Conservation (phyloP, 1,284 basidiomycete species). For the Apiotrichum brassicae region DNA sequence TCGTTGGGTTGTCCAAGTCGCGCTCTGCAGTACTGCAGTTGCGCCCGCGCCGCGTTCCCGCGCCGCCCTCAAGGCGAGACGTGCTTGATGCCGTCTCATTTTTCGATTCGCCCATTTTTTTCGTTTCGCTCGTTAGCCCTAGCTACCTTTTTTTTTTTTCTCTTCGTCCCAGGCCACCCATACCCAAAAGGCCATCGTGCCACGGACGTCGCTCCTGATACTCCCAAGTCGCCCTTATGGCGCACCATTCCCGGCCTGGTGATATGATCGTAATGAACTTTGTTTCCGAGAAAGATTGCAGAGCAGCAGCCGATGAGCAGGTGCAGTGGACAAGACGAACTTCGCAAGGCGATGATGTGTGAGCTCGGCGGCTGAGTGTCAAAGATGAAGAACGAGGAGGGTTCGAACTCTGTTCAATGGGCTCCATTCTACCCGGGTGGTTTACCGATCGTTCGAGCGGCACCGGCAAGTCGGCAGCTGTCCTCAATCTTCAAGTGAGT, state of each 20-base stretch:
- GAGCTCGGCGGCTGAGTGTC: too few species aligned
- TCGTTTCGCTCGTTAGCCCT: slow-evolving; percentile 4
- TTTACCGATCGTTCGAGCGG: too few species aligned
- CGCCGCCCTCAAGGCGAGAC: neutral
- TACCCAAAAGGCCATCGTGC: neutral
- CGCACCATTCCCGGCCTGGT: neutral
- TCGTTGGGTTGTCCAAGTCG: slow-evolving; percentile 7
- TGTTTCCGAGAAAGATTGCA: neutral
- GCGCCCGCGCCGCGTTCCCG: neutral
- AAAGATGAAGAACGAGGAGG: too few species aligned
- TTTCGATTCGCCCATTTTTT: neutral
- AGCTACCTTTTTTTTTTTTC: neutral
- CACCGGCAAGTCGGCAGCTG: too few species aligned
- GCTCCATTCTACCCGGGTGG: too few species aligned
- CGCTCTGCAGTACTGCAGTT: neutral
- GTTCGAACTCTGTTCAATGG: too few species aligned
- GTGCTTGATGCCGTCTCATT: neutral
- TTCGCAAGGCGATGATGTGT: too few species aligned
- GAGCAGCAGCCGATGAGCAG: neutral
- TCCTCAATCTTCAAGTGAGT: too few species aligned
- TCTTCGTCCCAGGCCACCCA: too few species aligned
- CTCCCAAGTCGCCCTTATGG: neutral
- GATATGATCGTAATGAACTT: neutral
- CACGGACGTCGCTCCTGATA: too few species aligned
- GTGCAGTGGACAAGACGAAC: too few species aligned